Conservation (phyloP, 345 rosid species). For the Corchorus olitorius region DNA sequence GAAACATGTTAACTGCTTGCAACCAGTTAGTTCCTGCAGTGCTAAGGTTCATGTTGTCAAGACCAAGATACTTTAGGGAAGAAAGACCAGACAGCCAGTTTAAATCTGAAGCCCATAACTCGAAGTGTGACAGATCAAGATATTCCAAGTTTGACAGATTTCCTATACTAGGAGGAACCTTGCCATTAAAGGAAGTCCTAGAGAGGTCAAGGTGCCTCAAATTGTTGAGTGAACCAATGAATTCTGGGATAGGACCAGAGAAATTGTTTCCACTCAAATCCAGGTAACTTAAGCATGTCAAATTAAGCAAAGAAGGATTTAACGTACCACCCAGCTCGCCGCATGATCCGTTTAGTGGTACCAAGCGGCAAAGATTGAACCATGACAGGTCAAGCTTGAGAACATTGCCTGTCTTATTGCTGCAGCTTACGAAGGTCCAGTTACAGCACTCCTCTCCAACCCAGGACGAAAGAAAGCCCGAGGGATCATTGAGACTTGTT, state of each 20-base stretch:
- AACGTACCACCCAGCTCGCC: neutral
- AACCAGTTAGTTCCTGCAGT: neutral
- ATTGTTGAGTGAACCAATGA: neutral
- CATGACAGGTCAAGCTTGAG: neutral
- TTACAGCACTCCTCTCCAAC: constrained; percentile 18
- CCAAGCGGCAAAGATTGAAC: neutral
- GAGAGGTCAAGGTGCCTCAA: constrained; percentile 14
- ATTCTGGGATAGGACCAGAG: neutral
- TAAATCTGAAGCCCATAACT: neutral
- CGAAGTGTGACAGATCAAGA: neutral
- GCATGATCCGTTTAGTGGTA: too few relatives aligned
- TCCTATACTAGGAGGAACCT: too few relatives aligned
- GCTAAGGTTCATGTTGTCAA: constrained; percentile 3
- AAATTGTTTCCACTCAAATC: neutral
- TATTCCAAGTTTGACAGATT: neutral
- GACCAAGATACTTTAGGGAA: neutral
- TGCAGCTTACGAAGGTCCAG: constrained; percentile 16
- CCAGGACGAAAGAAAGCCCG: constrained; percentile 27
- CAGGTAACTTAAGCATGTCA: constrained; percentile 1
- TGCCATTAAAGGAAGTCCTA: neutral
- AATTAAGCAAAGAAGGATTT: too few relatives aligned
- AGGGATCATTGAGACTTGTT: constrained; percentile 11
- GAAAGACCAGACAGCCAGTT: neutral
- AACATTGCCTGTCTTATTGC: constrained; percentile 9
- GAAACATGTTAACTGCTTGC: neutral